These are phyloP conservation scores for Hyparrhenia diplandra DNA, from an alignment of 176 grass and related monocot genomes.

Conservation along the genomic window DNA sequence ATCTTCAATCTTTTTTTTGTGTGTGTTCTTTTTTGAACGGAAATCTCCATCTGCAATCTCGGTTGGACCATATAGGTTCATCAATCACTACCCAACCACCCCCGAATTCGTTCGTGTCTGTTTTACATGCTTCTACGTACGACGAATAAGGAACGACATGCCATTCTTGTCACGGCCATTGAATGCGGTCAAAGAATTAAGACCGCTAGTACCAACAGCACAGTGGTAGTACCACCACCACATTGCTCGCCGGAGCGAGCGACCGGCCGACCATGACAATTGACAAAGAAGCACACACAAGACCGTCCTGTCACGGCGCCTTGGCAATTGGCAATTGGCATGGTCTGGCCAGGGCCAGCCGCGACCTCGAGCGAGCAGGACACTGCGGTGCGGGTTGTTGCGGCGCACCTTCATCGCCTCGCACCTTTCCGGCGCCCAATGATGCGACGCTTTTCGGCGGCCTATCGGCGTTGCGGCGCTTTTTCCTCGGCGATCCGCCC, in stretches of 20 bases:
- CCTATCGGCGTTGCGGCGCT: slow-evolving; percentile 20
- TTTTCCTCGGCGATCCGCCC: slow-evolving; percentile 9
- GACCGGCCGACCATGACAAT: neutral
- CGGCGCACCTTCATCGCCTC: neutral
- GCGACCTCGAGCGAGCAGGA: too few relatives aligned
- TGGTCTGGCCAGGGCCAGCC: too few relatives aligned
- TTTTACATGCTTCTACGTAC: neutral
- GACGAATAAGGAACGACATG: neutral
- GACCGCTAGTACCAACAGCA: neutral
- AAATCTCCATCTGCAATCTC: too few relatives aligned
- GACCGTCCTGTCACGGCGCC: too few relatives aligned
- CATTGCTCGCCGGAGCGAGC: neutral
- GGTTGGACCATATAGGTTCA: too few relatives aligned
- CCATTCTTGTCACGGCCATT: neutral
- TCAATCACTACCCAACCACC: too few relatives aligned
- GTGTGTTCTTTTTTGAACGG: too few relatives aligned
- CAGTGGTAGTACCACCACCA: neutral
- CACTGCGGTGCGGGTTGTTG: slow-evolving; percentile 35
- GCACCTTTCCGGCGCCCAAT: slow-evolving; percentile 24
- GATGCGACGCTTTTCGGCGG: slow-evolving; percentile 29
- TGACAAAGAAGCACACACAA: too few relatives aligned
- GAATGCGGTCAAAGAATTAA: slow-evolving; percentile 15
- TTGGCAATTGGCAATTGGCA: too few relatives aligned
- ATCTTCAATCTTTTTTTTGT: too few relatives aligned
- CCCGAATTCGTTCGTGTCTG: too few relatives aligned